Evolutionary conservation across 2,329 filamentous ascomycete genomes (phyloP), one percentile per base, ranked within the genome.

Genomic region (Tolypocladium amazonense): DNA sequence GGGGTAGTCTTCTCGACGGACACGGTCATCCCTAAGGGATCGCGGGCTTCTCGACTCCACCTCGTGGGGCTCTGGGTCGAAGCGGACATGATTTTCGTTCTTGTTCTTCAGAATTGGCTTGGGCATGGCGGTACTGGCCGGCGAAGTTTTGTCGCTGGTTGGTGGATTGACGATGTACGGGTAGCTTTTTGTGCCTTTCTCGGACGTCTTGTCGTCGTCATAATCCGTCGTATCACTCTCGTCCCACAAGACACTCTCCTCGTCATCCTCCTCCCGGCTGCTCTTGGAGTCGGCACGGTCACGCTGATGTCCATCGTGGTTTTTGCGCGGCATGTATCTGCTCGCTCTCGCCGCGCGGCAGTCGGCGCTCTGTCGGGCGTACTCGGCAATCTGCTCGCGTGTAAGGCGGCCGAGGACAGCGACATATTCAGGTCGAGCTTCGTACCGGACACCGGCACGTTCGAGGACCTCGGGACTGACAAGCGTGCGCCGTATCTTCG

Each of bases 91-190:
- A 61, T 85, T 80, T 55, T 79, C 78, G 61, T 83, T 82, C 65
- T 77, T 79, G 67, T 85, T 85, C 73, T 85, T 85, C 23, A 85
- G 73, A n/a, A 85, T 85, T 6, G 82, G 79, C 65, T 84, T 85
- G 1, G 82, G 83, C 61, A 67, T 68, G 3, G 71, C 68, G 6
- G 72, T 73, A 56, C 68, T 71, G 1, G 74, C 65, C 0, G 74
- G 71, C 0, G 73, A 76, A 0, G 68, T 69, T 62, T 70, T 73
- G 55, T 63, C 65, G 60, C 70, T 72, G 37, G 57, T 63, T 0
- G 73, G 74, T 0, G 72, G 71, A 56, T 64, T 71, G 61, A 76
- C 73, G 61, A 76, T 76, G 57, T 69, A 69, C 2, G 71, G 74
- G 50, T 73, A 73, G 39, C 61, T 69, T 60, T 70, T 72, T 7